Evolutionary conservation across 345 rosid species (phyloP).

Genomic region (Citrus maxima): DNA sequence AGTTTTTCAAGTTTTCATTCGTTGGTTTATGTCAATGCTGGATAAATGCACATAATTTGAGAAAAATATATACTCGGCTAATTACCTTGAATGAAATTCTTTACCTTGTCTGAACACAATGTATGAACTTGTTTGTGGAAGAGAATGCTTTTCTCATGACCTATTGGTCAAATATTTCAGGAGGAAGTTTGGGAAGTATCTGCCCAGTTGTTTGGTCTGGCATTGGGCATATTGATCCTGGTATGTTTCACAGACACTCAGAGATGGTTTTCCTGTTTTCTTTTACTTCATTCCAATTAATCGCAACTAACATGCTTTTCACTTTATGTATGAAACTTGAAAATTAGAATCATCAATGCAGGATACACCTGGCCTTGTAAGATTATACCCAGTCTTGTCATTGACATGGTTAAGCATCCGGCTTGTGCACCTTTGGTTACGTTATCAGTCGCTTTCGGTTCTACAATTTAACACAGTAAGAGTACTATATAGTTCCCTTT

Average conservation of each 20-base stretch:
- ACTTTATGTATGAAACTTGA: slow-evolving; percentile 17
- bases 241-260: slow-evolving; percentile 31
- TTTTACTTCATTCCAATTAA: neutral
- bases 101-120: neutral
- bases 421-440: slow-evolving; percentile 86
- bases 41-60: neutral
- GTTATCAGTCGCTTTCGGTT: slow-evolving; percentile 78
- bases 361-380: slow-evolving; percentile 86
- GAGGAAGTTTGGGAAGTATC: slow-evolving; percentile 99
- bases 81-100: neutral
- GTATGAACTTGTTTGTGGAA: neutral
- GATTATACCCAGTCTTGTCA: slow-evolving; percentile 58
- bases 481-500: slow-evolving; percentile 5
- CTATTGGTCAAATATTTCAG: slow-evolving; percentile 38
- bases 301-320: neutral
- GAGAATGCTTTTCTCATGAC: slow-evolving; percentile 8
- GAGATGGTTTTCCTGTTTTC: neutral
- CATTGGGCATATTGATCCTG: slow-evolving; percentile 77
- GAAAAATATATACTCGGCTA: neutral
- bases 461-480: slow-evolving; percentile 68
- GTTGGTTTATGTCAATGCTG: neutral
- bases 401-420: slow-evolving; percentile 76
- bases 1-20: neutral
- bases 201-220: slow-evolving; percentile 91
- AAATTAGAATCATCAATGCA: slow-evolving; percentile 33